Base-by-base conservation (phyloP, 441 rosid genomes). In the Raphanus hybrid region DNA sequence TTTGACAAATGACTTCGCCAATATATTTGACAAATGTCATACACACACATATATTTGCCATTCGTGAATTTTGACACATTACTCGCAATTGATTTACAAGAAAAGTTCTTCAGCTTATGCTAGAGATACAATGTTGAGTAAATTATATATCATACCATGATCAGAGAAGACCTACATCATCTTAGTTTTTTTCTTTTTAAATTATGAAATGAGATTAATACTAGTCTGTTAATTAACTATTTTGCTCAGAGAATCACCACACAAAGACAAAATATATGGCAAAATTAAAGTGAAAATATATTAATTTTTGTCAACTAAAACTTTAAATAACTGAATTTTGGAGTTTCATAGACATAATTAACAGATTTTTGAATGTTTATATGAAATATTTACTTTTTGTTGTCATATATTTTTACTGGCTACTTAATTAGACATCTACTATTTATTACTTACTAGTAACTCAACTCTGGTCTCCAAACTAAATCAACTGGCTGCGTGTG, bases 1-100 rank as follows among this genome's bases (percentile, higher is more conserved):
- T 58, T 79, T 79, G 82, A 74, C 78, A 68, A 18, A 55, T 74
- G 75, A 69, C 71, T 74, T 62, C 23, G 23, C 27, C 74, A 61
- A 16, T 54, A 50, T 50, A 2, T 50, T 6, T 32, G 35, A 32
- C 35, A 32, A 23, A 23, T 23, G 26, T 23, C 35, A 32, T 6
- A 32, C 35, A 32, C 35, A 32, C 35, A 32, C 35, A 39, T 72
- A 61, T 62, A 27, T 61, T 37, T 58, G 64, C 75, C 66, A 54
- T 68, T 73, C 54, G 52, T 18, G 50, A 39, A 78, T 54, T 26
- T 72, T 54, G 66, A 67, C 74, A 67, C 74, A 62, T 73, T 72
- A 68, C 27, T 67, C 61, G 50, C 43, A 48, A 26, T 32, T 67
- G 20, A 54, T 16, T 66, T 66, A 59, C 64, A 66, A 55, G 67